A percentile compares a stretch with the other conserved stretches of the same genome.
phyloP scores from a whole-genome alignment of 169 alveolate genomes.

The Plasmodium vinckei region DNA sequence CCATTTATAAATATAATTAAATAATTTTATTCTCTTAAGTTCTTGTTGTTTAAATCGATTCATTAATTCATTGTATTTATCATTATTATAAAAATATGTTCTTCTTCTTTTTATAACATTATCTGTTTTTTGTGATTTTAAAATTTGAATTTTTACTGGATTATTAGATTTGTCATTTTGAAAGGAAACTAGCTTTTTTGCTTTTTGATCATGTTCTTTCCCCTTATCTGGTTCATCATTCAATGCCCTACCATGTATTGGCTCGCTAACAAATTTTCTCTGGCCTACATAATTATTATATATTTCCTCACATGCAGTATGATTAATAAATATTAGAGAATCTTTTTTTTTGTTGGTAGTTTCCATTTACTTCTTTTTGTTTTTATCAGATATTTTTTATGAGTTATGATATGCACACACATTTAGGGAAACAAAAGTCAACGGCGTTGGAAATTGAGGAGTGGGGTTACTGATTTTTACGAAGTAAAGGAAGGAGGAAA shows the following conservation, averaged over 20 bases:
- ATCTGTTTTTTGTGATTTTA: constrained; percentile 23
- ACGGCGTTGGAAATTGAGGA: no score
- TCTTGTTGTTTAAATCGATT: constrained; percentile 63
- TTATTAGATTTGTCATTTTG: not conserved
- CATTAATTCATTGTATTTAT: constrained; percentile 25
- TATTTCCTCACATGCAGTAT: constrained; percentile 29
- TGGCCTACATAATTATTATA: not conserved
- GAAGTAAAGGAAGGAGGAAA: no score
- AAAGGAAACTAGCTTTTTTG: no score
- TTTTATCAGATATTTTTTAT: not conserved
- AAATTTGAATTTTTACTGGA: constrained; percentile 8
- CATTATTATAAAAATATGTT: constrained; percentile 11
- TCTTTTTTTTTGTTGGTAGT: constrained; percentile 6
- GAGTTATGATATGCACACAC: not conserved
- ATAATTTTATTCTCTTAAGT: constrained; percentile 22
- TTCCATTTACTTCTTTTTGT: not conserved
- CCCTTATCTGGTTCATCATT: not conserved
- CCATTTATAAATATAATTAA: constrained; percentile 60
- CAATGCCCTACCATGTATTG: constrained; percentile 28
- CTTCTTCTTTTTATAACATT: constrained; percentile 13
- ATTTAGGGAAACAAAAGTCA: not conserved
- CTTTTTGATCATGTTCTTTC: no score
- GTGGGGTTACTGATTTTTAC: no score
- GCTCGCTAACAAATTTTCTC: constrained; percentile 6
- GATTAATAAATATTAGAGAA: constrained; percentile 39